Conservation (phyloP, 495 filamentous ascomycete genomes). For the Penicillium verhagenii region DNA sequence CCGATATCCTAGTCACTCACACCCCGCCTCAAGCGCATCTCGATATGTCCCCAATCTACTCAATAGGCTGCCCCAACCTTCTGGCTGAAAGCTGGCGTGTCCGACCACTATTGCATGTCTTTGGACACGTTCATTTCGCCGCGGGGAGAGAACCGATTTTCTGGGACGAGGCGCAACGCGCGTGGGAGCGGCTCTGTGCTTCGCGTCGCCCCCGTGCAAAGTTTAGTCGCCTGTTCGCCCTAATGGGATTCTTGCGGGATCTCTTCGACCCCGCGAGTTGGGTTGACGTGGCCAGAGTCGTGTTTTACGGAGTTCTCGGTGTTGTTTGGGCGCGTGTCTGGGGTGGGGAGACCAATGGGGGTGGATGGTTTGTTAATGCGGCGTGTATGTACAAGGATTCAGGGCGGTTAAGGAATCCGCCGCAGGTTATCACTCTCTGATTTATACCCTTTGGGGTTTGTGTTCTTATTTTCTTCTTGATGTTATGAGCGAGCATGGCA, state of each 20-base stretch:
- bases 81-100: constrained; percentile 76
- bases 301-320: constrained; percentile 60
- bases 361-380: constrained; percentile 73
- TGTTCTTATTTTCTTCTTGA: background rate
- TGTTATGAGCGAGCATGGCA: background rate
- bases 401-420: constrained; percentile 61
- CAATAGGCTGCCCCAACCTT: constrained; percentile 72
- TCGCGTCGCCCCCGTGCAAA: constrained; percentile 31
- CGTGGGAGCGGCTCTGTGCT: constrained; percentile 63
- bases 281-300: constrained; percentile 59
- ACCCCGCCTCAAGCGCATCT: constrained; percentile 69
- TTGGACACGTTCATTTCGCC: constrained; percentile 81
- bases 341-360: constrained; percentile 56
- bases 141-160: constrained; percentile 63
- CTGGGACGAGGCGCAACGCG: constrained; percentile 73
- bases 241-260: constrained; percentile 52
- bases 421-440: constrained; percentile 57
- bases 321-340: constrained; percentile 71
- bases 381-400: constrained; percentile 68
- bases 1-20: constrained; percentile 86
- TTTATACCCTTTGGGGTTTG: background rate
- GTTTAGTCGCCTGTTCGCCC: constrained; percentile 18
- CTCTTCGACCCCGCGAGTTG: constrained; percentile 53
- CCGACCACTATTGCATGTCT: constrained; percentile 77
- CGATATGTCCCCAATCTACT: constrained; percentile 57